Base-by-base conservation (phyloP, 202 grass and related monocot genomes). In the Bolboschoenoplectus hybrid region DNA sequence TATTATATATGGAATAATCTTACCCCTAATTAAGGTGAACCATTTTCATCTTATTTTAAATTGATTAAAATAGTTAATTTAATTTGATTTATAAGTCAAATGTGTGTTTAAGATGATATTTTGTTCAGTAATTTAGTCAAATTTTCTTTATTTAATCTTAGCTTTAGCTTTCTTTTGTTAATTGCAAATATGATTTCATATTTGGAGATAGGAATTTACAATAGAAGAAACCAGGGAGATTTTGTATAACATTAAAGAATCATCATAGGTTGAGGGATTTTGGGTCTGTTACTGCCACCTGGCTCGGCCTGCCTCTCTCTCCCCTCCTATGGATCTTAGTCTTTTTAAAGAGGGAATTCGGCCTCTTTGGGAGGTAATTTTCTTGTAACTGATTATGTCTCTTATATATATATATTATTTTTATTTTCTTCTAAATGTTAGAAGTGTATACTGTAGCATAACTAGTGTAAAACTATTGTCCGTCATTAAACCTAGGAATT, bases 211-310 rank as follows among this genome's bases (percentile, higher is more conserved):
- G 1, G 35, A 80, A 60, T 60, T 58, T 60, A 16, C 38, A 60
- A 60, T 60, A 20, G 38, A 80, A 78, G 36, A 60, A 41, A 43
- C 36, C 35, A 61, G 75, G 8, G 60, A 20, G 7, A 20, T 26
- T 84, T 51, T 82, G 46, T 55, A 53, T 34, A 71, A 49, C 39
- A 82, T 11, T 50, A 44, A 50, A 65, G 45, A 56, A 80, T 85
- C 41, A 5, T 38, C 83, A 78, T 66, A 99, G 97, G 97, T 99
- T 64, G 97, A 99, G 87, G 91, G 90, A 9, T 99, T 99, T 87
- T 99, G 97, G 97, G 85, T 94, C 66, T 99, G 93, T 85, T 99
- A 99, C 76, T 99, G 97, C 87, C 97, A 99, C 87, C 88, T 99
- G 1, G 72, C 90, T 20, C 92, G 97, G 36, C 97, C 97, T 8